Conservation (phyloP, 805 yeast species). For the Candida lessepsii region DNA sequence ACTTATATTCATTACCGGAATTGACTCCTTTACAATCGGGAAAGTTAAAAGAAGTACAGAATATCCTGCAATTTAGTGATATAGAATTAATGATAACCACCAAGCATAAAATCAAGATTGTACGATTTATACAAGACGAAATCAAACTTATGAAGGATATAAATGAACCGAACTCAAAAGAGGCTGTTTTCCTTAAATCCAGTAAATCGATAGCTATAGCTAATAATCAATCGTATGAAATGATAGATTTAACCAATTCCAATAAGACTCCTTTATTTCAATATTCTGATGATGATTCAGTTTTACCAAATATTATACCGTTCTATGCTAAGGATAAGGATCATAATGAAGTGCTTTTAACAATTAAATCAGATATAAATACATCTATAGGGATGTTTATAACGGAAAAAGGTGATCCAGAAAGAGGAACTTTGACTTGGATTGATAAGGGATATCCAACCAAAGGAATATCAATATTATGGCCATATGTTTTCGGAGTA, state of each 20-base stretch:
- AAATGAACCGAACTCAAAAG: conserved; percentile 26
- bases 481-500: conserved; percentile 39
- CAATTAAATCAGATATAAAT: conserved; percentile 31
- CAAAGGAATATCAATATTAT: conserved; percentile 28
- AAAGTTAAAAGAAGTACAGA: conserved; percentile 34
- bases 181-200: conserved; percentile 28
- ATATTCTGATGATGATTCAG: conserved; percentile 10
- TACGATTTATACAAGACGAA: conserved; percentile 26
- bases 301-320: conserved; percentile 25
- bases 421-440: conserved; percentile 43
- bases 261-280: conserved; percentile 30
- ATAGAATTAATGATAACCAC: conserved; percentile 25
- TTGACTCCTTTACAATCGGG: conserved; percentile 37
- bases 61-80: conserved; percentile 25
- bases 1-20: conserved; percentile 36
- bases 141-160: conserved; percentile 34
- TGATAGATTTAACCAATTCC: conserved; percentile 34
- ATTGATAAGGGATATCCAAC: conserved; percentile 34
- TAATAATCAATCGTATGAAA: conserved; percentile 31
- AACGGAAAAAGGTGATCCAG: conserved; percentile 37
- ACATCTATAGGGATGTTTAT: conserved; percentile 43
- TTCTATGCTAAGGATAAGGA: conserved; percentile 20
- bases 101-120: conserved; percentile 28
- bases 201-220: conserved; percentile 33
- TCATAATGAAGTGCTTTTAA: conserved; percentile 29